Base-by-base conservation (phyloP, 192 early-diverging fungal species). In the Entrophospora sp. region DNA sequence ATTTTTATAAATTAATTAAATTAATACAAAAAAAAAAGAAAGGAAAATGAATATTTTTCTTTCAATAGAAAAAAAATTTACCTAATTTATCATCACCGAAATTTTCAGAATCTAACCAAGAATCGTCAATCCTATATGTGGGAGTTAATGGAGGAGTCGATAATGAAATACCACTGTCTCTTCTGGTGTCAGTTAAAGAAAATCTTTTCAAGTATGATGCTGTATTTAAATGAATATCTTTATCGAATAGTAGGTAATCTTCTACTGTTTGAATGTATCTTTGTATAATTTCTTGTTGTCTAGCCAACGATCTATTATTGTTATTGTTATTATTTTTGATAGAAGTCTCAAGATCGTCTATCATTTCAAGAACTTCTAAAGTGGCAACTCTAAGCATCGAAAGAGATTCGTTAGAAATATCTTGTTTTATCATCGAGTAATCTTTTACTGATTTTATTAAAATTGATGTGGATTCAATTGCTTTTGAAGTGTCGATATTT, bases 381-480 rank as follows among this genome's bases (percentile, higher is more conserved):
- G 82, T 67, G 1, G 74, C 69, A 3, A 71, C 73, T 36, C 82
- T 67, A 56, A 81, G 69, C 36, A 71, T 68, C 9, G 45, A 55
- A 16, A 81, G 8, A 8, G 79, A 69, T 25, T 45, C 59, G 8
- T 69, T 30, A 24, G 77, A 58, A 24, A 84, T 45, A 63, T 74
- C 71, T 18, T 76, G 76, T 0, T 78, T 73, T 65, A 81, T 59
- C 60, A 80, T 64, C 6, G 77, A 75, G 65, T 84, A 84, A 27
- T 76, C 78, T 52, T 79, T 76, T 24, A 84, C 77, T 6, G 77
- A 75, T 20, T 75, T 63, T 3, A 84, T 61, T 42, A 74, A 71
- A 55, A 78, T 81, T 27, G 82, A 81, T 1, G 76, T 76, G 8
- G 78, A 71, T 16, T 78, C 69, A 1, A 84, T 64, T 16, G 81